These are phyloP conservation scores for Trichomonas vaginalis DNA, from an alignment of 208 protist genomes.

Conservation along the genomic window DNA sequence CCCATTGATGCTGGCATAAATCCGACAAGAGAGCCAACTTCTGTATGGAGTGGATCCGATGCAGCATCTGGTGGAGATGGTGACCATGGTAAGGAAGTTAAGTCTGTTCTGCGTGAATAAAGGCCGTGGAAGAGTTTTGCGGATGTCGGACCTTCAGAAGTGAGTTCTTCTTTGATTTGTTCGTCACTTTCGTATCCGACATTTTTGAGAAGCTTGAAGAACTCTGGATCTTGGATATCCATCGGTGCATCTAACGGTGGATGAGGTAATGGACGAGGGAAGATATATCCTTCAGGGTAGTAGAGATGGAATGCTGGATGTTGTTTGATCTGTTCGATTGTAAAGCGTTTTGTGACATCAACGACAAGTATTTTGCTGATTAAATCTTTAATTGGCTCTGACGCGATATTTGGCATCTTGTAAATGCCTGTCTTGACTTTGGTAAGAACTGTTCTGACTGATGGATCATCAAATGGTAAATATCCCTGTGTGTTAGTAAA, in stretches of 20 bases:
- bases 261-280: background rate
- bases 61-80: background rate
- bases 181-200: background rate
- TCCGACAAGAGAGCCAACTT: background rate
- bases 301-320: background rate
- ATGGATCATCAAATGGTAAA: background rate
- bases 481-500: background rate
- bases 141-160: background rate
- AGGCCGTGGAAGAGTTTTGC: background rate
- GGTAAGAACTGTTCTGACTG: background rate
- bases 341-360: background rate
- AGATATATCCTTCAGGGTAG: background rate
- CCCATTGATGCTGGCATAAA: background rate
- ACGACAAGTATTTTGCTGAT: background rate
- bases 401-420: background rate
- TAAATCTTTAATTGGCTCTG: background rate
- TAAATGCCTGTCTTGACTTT: background rate
- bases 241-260: background rate
- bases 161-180: background rate
- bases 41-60: no score
- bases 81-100: background rate
- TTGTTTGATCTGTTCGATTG: background rate
- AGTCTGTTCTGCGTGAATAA: background rate
- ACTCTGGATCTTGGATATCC: background rate
- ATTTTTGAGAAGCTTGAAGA: background rate